These are phyloP conservation scores for Phytophthora quininea DNA, from an alignment of 352 stramenopile genomes.

Conservation along the genomic window DNA sequence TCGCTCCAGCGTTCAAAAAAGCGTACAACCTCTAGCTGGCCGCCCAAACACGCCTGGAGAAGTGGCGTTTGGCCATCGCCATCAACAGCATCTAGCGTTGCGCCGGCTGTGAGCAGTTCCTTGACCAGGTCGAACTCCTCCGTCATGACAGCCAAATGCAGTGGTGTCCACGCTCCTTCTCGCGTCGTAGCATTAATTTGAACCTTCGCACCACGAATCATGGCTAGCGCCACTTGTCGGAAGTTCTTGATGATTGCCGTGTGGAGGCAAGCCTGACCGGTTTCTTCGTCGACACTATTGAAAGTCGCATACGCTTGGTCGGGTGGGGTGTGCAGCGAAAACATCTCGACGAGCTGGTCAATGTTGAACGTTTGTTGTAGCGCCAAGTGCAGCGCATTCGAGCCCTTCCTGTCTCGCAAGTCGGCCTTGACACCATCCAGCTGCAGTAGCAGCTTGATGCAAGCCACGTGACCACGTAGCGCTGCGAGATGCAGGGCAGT, in stretches of 20 bases:
- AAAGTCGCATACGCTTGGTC: conserved; percentile 41
- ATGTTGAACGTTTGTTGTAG: conserved; percentile 71
- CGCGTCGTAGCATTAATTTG: conserved; percentile 58
- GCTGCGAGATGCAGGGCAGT: conserved; percentile 61
- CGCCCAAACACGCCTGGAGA: conserved; percentile 62
- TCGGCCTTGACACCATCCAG: conserved; percentile 24
- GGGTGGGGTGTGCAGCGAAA: conserved; percentile 32
- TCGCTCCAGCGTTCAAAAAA: conserved; percentile 56
- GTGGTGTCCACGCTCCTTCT: conserved; percentile 52
- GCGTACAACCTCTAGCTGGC: conserved; percentile 50
- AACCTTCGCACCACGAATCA: conserved; percentile 47
- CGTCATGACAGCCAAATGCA: conserved; percentile 73
- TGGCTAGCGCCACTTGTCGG: conserved; percentile 36
- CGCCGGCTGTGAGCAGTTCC: conserved; percentile 48
- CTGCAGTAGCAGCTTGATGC: conserved; percentile 43
- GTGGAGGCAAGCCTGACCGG: conserved; percentile 60
- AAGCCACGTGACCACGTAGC: conserved; percentile 46
- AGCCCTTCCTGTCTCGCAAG: conserved; percentile 42
- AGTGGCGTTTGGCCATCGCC: conserved; percentile 63
- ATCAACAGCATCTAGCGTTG: conserved; percentile 66
- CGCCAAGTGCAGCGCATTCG: conserved; percentile 63
- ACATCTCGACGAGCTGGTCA: conserved; percentile 52
- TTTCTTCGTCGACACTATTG: conserved; percentile 46
- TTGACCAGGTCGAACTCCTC: conserved; percentile 55
- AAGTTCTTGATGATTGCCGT: conserved; percentile 73